These are phyloP conservation scores for Xanthoconium stramineum DNA, from an alignment of 768 basidiomycete genomes.

Conservation along the genomic window DNA sequence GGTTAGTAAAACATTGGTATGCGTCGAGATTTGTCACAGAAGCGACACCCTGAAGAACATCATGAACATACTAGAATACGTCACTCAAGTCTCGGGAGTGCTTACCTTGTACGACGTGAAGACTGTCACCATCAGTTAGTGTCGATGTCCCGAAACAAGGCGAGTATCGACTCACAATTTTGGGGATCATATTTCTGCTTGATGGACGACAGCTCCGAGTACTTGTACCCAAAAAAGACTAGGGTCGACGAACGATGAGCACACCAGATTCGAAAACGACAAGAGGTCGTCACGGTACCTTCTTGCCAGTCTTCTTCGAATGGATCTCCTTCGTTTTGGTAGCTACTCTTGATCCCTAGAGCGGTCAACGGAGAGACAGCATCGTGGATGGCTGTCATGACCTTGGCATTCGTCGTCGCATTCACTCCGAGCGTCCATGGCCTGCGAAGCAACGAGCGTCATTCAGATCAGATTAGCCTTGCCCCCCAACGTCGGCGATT, in stretches of 20 bases:
- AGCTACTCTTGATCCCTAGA: slow-evolving; percentile 18
- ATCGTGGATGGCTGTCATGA: slow-evolving; percentile 5
- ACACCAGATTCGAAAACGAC: not conserved
- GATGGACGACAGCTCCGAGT: slow-evolving; percentile 12
- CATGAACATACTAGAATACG: not conserved
- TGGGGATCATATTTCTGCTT: slow-evolving; percentile 22
- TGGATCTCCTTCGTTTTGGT: slow-evolving; percentile 21
- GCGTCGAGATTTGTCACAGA: slow-evolving; percentile 1
- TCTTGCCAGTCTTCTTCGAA: slow-evolving; percentile 22
- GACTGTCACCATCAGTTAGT: slow-evolving; percentile 4
- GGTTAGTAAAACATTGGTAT: slow-evolving; percentile 2
- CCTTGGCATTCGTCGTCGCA: not conserved
- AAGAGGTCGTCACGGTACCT: not conserved
- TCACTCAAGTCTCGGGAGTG: not conserved
- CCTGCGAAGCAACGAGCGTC: not conserved
- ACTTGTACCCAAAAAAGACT: slow-evolving; percentile 24
- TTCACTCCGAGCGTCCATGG: slow-evolving; percentile 13
- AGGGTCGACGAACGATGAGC: not conserved
- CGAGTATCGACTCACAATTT: slow-evolving; percentile 14
- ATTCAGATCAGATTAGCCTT: not conserved
- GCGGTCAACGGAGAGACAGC: slow-evolving; percentile 12
- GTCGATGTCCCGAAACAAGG: not conserved
- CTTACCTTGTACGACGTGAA: slow-evolving; percentile 20
- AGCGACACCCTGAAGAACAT: slow-evolving; percentile 3
- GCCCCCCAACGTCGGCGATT: not conserved